Evolutionary conservation across 768 basidiomycete species (phyloP), one percentile per base, ranked within the genome.

Genomic region (Gyrodon lividus): DNA sequence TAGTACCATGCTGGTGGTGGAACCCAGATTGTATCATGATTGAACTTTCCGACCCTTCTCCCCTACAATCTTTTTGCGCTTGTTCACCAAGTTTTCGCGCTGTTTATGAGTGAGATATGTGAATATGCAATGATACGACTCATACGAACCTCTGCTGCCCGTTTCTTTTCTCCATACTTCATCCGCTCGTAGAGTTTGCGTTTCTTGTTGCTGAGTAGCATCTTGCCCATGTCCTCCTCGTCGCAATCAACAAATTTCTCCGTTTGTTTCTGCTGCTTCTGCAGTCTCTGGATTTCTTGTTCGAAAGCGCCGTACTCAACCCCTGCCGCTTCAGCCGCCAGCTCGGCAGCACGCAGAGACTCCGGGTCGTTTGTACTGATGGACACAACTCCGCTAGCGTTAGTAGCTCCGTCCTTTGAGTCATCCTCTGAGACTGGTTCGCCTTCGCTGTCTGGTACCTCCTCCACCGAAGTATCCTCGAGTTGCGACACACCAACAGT

Each of bases 171-270:
- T 58, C 86, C 84, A 66, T 89, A 82, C 73, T 93, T 92, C 82
- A 97, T 89, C 72, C 88, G 88, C 71, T 93, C 92, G 68, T 95
- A 96, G 61, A 97, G 71, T 71, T 95, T 95, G 61, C 84, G 81
- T 70, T 96, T 88, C 74, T 89, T 92, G 70, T 92, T 93, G 75
- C 91, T 96, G 86, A 97, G 86, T 83, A 98, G 79, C 86, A 98
- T 96, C 79, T 95, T 96, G 71, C 90, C 87, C 88, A 96, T 91
- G 65, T 95, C 89, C 61, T 83, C 77, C 66, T 93, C 91, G 17
- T 61, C 41, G 57, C 59, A 28, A 56, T 72, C 69, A 56, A 73
- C 73, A 56, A 61, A 57, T 59, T 70, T 69, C 56, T 69, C 72
- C 10, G 59, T 64, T 48, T 54, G 59, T 34, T 59, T 48, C 39